phyloP scores from a whole-genome alignment of 148 eudicot species.

The Vaccinium vitisidaea region DNA sequence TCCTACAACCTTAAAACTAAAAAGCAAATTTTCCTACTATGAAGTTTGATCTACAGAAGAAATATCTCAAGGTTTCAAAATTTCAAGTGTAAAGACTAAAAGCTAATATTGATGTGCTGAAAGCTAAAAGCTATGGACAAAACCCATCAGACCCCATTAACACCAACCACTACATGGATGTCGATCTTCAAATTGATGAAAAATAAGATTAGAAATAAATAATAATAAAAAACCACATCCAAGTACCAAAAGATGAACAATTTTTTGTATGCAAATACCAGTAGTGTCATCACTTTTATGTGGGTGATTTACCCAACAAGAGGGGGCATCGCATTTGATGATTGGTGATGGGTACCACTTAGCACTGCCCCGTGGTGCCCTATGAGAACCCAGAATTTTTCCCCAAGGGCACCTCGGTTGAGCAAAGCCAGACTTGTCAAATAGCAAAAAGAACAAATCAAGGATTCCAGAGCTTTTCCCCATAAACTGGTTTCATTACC shows the following conservation, averaged over 20 bases:
- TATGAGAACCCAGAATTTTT: background rate
- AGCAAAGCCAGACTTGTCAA: background rate
- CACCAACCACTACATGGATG: background rate
- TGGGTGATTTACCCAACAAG: background rate
- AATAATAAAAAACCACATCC: background rate
- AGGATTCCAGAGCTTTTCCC: background rate
- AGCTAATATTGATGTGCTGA: background rate
- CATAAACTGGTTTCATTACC: background rate
- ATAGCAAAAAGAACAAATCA: background rate
- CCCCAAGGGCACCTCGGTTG: background rate
- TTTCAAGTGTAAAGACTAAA: background rate
- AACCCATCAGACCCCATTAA: background rate
- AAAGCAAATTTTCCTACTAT: background rate
- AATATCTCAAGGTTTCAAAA: background rate
- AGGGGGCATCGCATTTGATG: background rate
- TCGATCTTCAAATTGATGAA: background rate
- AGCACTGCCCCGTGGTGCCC: background rate
- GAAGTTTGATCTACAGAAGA: background rate
- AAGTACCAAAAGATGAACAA: background rate
- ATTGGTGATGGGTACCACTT: background rate
- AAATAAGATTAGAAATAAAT: background rate
- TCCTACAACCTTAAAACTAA: background rate
- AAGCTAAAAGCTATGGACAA: background rate
- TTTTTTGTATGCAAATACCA: background rate
- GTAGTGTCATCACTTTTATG: background rate